Evolutionary conservation across 495 filamentous ascomycete species (phyloP), one percentile per base, ranked within the genome.

Genomic region (Endocarpon pusillum): DNA sequence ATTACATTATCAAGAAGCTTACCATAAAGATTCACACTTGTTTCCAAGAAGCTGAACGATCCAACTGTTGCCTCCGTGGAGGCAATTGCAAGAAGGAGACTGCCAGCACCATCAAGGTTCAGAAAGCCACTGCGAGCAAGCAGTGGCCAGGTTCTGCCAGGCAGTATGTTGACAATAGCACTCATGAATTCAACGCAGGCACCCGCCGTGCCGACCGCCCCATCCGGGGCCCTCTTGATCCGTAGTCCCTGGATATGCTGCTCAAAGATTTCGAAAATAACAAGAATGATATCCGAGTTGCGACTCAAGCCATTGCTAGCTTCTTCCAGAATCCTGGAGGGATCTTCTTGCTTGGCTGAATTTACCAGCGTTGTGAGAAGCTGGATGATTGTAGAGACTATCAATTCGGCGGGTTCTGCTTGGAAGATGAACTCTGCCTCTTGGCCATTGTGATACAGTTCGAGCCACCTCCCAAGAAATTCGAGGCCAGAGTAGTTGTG

Each of bases 201-300:
- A 21, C 78, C 64, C 17, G 86, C 60, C 21, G 81, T 61, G 4
- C 74, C 64, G 14, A 80, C 38, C 6, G 63, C 55, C 3, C 52
- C 58, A 19, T 65, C 68, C 4, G 58, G 40, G 9, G 64, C 62
- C 16, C 67, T 65, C 15, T 58, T 58, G 8, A 66, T 52, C 14
- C 71, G 57, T 19, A 75, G 65, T 30, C 71, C 66, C 37, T 78
- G 74, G 7, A 89, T 49, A 36, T 75, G 66, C 41, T 69, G 61
- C 45, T 96, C 89, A 33, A 96, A 73, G 3, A 87, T 77, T 40
- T 91, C 78, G 39, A 81, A 75, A 10, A 94, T 61, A 28, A 94
- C 68, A 7, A 70, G 68, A 34, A 89, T 62, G 24, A 96, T 74
- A 45, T 96, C 91, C 35, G 71, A 70, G 40, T 73, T 75, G 12